phyloP scores from a whole-genome alignment of 495 filamentous ascomycete species.

The Cercophora samala region DNA sequence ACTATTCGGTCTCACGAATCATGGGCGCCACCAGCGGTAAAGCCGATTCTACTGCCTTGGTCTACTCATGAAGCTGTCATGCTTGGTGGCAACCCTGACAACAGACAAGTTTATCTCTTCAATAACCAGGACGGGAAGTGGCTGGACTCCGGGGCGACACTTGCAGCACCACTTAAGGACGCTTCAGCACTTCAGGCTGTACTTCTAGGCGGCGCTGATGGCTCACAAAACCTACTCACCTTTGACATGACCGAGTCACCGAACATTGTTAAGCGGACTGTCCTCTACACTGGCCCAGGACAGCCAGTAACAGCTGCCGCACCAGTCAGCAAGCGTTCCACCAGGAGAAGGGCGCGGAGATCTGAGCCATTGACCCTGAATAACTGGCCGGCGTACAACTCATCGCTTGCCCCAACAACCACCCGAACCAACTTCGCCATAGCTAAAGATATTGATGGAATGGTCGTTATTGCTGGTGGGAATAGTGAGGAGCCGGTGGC shows the following conservation, averaged over 20 bases:
- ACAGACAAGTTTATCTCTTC: constrained; percentile 67
- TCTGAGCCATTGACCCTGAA: constrained; percentile 43
- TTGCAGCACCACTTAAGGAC: constrained; percentile 58
- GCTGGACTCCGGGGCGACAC: constrained; percentile 57
- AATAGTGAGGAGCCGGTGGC: constrained; percentile 60
- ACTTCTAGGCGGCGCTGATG: constrained; percentile 67
- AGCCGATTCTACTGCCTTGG: constrained; percentile 76
- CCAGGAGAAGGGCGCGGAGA: constrained; percentile 27
- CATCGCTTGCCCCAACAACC: constrained; percentile 60
- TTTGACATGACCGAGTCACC: constrained; percentile 76
- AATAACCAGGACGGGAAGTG: constrained; percentile 49
- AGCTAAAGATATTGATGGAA: constrained; percentile 49
- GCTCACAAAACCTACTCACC: constrained; percentile 75
- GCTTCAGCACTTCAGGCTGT: constrained; percentile 52
- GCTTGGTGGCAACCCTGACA: constrained; percentile 67
- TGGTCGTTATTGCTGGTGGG: constrained; percentile 78
- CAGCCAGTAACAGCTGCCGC: constrained; percentile 43
- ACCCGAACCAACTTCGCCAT: constrained; percentile 49
- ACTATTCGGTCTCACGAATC: constrained; percentile 52
- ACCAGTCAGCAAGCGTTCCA: constrained; percentile 28
- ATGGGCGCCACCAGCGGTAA: constrained; percentile 56
- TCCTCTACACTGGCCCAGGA: constrained; percentile 49
- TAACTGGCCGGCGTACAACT: constrained; percentile 79
- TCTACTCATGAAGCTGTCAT: constrained; percentile 66
- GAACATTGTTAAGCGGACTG: constrained; percentile 68